phyloP scores from a whole-genome alignment of 495 filamentous ascomycete species.

The Neurospora sp. region DNA sequence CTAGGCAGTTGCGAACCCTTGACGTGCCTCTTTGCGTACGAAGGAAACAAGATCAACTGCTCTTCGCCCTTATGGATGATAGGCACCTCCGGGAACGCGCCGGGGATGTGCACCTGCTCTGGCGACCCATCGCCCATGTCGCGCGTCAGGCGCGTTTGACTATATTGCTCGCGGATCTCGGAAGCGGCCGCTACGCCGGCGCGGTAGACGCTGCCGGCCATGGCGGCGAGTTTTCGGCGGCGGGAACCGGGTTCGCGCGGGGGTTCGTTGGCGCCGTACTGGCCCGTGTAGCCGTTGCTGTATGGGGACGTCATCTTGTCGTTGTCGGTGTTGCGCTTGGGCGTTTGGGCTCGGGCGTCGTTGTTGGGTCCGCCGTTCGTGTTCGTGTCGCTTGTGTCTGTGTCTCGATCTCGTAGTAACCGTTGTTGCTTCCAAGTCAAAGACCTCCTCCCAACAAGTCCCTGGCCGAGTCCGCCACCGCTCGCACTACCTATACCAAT shows the following conservation, averaged over 20 bases:
- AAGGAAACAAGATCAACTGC: constrained; percentile 90
- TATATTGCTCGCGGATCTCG: constrained; percentile 82
- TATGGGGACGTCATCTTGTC: constrained; percentile 20
- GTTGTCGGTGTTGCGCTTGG: not conserved
- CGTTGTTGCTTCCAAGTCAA: not conserved
- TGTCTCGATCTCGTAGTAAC: not conserved
- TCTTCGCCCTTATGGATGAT: constrained; percentile 72
- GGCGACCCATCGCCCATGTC: constrained; percentile 26
- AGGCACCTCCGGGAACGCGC: constrained; percentile 69
- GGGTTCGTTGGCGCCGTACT: constrained; percentile 7
- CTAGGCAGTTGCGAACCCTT: constrained; percentile 18
- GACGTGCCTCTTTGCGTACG: constrained; percentile 68
- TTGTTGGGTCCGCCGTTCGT: not conserved
- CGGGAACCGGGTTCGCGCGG: constrained; percentile 56
- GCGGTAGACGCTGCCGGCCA: constrained; percentile 36
- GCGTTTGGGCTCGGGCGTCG: not conserved
- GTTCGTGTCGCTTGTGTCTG: not conserved
- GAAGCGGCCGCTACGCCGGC: constrained; percentile 83
- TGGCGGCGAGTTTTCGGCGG: constrained; percentile 63
- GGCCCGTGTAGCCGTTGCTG: constrained; percentile 18
- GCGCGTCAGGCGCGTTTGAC: constrained; percentile 50
- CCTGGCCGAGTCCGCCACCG: not conserved
- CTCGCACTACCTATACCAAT: not conserved
- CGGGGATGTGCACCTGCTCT: constrained; percentile 51
- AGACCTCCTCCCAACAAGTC: not conserved